These are phyloP conservation scores for Paecilomyces sp. DNA, from an alignment of 2,329 filamentous ascomycete genomes.

Conservation along the genomic window DNA sequence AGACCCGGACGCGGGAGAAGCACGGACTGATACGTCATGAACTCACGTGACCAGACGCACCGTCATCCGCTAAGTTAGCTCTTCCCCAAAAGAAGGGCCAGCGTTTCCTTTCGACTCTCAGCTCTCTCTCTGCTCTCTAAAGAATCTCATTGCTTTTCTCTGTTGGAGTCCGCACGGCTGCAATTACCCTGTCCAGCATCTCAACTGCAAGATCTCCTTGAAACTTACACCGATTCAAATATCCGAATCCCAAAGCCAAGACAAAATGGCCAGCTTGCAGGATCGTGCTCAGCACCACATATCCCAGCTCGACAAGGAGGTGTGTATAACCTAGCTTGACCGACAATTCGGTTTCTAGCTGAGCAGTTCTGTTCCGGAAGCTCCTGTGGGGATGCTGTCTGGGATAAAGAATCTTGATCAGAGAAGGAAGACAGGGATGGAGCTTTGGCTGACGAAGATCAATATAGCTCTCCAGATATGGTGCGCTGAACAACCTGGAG, in stretches of 20 bases:
- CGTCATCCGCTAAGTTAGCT: conserved; percentile 6
- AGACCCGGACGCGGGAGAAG: neutral
- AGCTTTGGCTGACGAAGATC: neutral
- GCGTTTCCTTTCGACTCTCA: conserved; percentile 11
- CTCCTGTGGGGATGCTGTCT: neutral
- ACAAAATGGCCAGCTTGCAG: conserved; percentile 45
- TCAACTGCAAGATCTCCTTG: neutral
- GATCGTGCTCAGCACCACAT: conserved; percentile 58
- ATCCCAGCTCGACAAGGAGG: conserved; percentile 63
- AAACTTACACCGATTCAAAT: neutral
- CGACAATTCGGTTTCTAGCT: conserved; percentile 10
- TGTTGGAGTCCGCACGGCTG: neutral
- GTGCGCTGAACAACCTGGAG: conserved; percentile 60
- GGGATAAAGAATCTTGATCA: neutral
- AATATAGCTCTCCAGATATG: conserved; percentile 58
- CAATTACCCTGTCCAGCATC: neutral
- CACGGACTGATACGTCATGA: conserved; percentile 11
- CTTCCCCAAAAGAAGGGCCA: conserved; percentile 7
- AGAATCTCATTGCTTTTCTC: neutral
- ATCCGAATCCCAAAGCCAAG: neutral
- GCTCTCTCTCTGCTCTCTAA: conserved; percentile 2
- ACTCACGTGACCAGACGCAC: conserved; percentile 13
- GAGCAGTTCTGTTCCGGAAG: neutral
- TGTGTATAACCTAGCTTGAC: conserved; percentile 28
- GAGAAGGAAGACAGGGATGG: neutral